phyloP scores from a whole-genome alignment of 768 basidiomycete species.

The Phaeotremella fagi region DNA sequence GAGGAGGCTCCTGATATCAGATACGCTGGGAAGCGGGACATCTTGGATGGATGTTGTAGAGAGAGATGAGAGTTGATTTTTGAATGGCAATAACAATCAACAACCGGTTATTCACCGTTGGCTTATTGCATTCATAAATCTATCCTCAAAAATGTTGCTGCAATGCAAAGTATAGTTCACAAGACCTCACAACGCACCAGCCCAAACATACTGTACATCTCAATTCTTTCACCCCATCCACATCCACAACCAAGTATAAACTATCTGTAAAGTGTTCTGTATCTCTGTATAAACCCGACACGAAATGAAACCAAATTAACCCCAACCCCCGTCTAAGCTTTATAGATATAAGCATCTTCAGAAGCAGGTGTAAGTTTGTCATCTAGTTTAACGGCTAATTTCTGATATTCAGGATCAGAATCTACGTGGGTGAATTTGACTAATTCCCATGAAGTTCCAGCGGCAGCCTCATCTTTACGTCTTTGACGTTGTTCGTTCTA shows the following conservation, averaged over 20 bases:
- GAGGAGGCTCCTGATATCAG: slow-evolving; percentile 40
- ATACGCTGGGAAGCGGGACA: slow-evolving; percentile 27
- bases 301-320: neutral
- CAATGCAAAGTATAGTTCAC: too few species aligned
- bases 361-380: slow-evolving; percentile 60
- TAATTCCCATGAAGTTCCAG: slow-evolving; percentile 66
- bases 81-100: neutral
- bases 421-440: slow-evolving; percentile 71
- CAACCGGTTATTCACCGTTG: neutral
- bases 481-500: slow-evolving; percentile 90
- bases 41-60: slow-evolving; percentile 3
- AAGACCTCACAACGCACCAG: neutral
- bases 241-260: neutral
- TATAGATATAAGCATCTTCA: slow-evolving; percentile 73
- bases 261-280: neutral
- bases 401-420: slow-evolving; percentile 68
- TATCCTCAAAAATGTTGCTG: too few species aligned
- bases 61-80: neutral
- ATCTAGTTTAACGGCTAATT: slow-evolving; percentile 57
- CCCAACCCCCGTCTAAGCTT: slow-evolving; percentile 23
- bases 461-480: slow-evolving; percentile 72
- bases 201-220: neutral
- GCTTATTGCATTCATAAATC: too few species aligned
- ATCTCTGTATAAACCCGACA: too few species aligned
- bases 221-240: neutral